These are phyloP conservation scores for Camelina sativa DNA, from an alignment of 345 rosid genomes.

Conservation along the genomic window DNA sequence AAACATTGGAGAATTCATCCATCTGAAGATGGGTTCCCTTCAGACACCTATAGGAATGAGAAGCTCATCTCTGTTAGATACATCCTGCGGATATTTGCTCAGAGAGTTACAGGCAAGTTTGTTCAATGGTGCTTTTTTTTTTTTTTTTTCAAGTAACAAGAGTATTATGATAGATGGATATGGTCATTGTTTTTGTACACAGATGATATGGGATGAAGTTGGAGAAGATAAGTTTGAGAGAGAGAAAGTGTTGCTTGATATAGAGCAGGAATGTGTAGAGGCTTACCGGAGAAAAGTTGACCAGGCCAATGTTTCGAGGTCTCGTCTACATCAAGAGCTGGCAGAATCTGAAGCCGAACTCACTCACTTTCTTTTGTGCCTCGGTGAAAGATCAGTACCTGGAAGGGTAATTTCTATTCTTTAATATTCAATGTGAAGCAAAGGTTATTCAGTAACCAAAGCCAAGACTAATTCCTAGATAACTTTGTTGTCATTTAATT, in stretches of 20 bases:
- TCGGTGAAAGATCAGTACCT: slow-evolving; percentile 93
- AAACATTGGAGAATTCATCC: slow-evolving; percentile 25
- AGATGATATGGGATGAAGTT: slow-evolving; percentile 99
- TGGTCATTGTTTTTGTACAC: slow-evolving; percentile 24
- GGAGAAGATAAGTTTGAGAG: slow-evolving; percentile 81
- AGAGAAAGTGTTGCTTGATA: slow-evolving; percentile 81
- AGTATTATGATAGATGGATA: neutral
- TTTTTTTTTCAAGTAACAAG: neutral
- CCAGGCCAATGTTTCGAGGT: slow-evolving; percentile 85
- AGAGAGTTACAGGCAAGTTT: slow-evolving; percentile 85
- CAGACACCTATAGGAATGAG: slow-evolving; percentile 68
- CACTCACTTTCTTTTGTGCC: slow-evolving; percentile 92
- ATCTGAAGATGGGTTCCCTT: slow-evolving; percentile 64
- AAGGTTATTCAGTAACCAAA: neutral
- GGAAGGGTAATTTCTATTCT: slow-evolving; percentile 68
- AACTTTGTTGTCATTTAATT: slow-evolving; percentile 2
- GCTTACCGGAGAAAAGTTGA: slow-evolving; percentile 95
- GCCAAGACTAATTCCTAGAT: slow-evolving; percentile 4
- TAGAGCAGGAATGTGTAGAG: slow-evolving; percentile 92
- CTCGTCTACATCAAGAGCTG: slow-evolving; percentile 94
- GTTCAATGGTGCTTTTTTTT: neutral
- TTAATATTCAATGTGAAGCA: neutral
- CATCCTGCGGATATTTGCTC: slow-evolving; percentile 87
- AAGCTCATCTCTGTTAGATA: slow-evolving; percentile 66
- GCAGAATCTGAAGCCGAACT: slow-evolving; percentile 98